Base-by-base conservation (phyloP, 176 grass and related monocot genomes). In the Ensete ventricosum region DNA sequence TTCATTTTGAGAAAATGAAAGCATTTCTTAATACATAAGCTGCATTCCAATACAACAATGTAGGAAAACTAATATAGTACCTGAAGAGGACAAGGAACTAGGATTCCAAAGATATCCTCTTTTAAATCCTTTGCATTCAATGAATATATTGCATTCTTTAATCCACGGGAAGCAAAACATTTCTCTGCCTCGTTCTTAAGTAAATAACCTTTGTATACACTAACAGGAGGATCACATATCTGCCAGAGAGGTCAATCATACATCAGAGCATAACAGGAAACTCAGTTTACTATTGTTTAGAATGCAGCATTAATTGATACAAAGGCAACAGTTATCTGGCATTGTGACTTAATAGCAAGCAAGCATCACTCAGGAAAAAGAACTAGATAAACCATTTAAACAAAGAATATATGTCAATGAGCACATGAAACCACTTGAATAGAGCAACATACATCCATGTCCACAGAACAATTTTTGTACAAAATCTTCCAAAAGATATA, bases 81-180 rank as follows among this genome's bases (percentile, higher is more conserved):
- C 93, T 85, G 78, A 68, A 96, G 88, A 84, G 85, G 89, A 73
- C 93, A 96, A 67, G 89, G 85, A 54, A 74, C 73, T 53, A 96
- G 43, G 73, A 79, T 73, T 60, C 71, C 93, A 82, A 96, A 96
- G 69, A 92, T 67, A 50, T 81, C 87, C 13, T 90, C 87, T 76
- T 77, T 92, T 71, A 86, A 81, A 81, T 90, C 85, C 50, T 79
- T 80, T 62, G 87, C 84, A 17, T 84, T 73, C 52, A 92, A 82
- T 81, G 84, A 73, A 76, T 88, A 96, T 65, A 89, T 21, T 71
- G 89, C 82, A 64, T 86, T 75, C 25, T 79, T 89, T 14, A 96
- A 57, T 23, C 92, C 92, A 0, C 73, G 78, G 1, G 79, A 74
- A 11, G 75, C 75, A 43, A 92, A 75, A 78, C 86, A 92, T 48